These are phyloP conservation scores for Halophytophthora batemanensis DNA, from an alignment of 352 stramenopile genomes.

Conservation along the genomic window DNA sequence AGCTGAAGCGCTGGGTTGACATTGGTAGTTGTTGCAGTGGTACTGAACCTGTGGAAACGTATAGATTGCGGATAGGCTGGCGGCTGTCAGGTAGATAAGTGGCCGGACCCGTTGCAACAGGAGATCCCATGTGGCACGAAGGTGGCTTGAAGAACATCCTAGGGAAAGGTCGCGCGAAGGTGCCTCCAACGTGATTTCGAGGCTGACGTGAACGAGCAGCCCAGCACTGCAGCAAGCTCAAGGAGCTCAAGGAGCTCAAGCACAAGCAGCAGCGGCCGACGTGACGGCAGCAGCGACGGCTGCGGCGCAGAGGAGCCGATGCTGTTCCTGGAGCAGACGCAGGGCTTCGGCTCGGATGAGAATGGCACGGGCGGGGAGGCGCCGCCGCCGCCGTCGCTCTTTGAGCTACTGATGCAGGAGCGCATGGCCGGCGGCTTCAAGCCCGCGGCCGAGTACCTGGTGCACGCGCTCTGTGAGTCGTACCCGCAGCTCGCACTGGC, in stretches of 20 bases:
- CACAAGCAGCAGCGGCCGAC: too few relatives aligned
- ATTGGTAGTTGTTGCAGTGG: neutral
- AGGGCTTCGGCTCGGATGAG: slow-evolving; percentile 46
- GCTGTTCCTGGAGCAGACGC: slow-evolving; percentile 80
- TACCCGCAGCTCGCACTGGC: slow-evolving; percentile 58
- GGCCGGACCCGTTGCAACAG: too few relatives aligned
- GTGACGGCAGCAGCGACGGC: too few relatives aligned
- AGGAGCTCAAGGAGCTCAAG: too few relatives aligned
- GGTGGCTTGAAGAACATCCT: neutral
- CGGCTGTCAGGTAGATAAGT: neutral
- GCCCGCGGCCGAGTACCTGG: slow-evolving; percentile 71
- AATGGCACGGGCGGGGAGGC: slow-evolving; percentile 5
- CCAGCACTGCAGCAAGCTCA: too few relatives aligned
- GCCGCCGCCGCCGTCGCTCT: slow-evolving; percentile 57
- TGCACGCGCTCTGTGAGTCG: slow-evolving; percentile 67
- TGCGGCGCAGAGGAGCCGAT: slow-evolving; percentile 19
- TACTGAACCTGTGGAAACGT: neutral
- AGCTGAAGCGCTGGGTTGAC: neutral
- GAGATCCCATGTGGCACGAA: neutral
- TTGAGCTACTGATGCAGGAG: slow-evolving; percentile 87
- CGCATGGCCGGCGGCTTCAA: slow-evolving; percentile 76
- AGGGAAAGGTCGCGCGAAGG: slow-evolving; percentile 7
- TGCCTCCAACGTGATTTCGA: neutral
- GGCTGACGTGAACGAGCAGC: slow-evolving; percentile 1
- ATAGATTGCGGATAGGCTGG: neutral